Conservation (phyloP, 2,329 filamentous ascomycete genomes). For the Cephalotrichum gorgonifer region DNA sequence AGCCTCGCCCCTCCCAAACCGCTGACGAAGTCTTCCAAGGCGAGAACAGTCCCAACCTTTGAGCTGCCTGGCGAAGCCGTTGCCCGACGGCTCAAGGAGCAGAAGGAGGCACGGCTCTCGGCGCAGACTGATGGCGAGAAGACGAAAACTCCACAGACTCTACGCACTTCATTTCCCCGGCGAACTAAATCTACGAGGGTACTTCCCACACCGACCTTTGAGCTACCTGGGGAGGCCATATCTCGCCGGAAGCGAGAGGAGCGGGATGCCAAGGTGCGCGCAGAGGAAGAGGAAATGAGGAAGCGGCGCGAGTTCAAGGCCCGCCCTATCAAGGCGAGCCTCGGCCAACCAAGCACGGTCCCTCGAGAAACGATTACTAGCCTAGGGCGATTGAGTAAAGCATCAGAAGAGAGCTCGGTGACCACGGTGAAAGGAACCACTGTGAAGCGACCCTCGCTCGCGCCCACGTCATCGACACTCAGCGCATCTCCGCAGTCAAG, state of each 20-base stretch:
- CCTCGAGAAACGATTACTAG: conserved; percentile 50
- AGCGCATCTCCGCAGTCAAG: conserved; percentile 12
- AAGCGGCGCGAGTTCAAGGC: conserved; percentile 56
- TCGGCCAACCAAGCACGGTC: conserved; percentile 24
- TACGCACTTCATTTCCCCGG: conserved; percentile 1
- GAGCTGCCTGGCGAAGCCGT: conserved; percentile 55
- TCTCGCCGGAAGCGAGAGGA: conserved; percentile 45
- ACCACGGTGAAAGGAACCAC: conserved; percentile 8
- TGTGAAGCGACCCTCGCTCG: conserved; percentile 15
- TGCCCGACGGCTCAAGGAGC: conserved; percentile 45
- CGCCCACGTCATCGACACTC: neutral
- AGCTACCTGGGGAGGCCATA: conserved; percentile 53
- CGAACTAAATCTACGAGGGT: conserved; percentile 39
- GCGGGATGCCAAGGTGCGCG: conserved; percentile 41
- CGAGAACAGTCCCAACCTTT: conserved; percentile 43
- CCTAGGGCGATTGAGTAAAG: conserved; percentile 39
- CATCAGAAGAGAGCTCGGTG: conserved; percentile 15
- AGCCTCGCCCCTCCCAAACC: conserved; percentile 35
- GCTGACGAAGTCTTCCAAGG: conserved; percentile 40
- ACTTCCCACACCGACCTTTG: conserved; percentile 46
- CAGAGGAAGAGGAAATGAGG: conserved; percentile 49
- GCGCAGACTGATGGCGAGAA: conserved; percentile 15
- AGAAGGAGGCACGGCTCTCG: conserved; percentile 44
- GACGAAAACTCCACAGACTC: neutral
- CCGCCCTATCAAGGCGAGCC: conserved; percentile 38